Conservation (phyloP, 2,329 filamentous ascomycete genomes). For the Exophiala alcalophila region DNA sequence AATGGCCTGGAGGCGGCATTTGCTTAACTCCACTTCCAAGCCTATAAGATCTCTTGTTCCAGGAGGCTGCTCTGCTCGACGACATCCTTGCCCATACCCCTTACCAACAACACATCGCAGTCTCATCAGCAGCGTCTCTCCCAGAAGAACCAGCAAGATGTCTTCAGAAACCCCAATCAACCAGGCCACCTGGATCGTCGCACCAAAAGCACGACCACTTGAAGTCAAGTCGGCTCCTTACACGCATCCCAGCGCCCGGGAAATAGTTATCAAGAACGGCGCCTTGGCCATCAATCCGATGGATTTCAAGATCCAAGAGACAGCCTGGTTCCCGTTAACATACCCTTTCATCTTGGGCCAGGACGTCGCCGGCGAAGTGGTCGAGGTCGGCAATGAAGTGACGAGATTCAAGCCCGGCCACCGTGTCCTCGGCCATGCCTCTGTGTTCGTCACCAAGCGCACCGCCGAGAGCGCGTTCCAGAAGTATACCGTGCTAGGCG, state of each 20-base stretch:
- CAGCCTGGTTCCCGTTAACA: slow-evolving; percentile 24
- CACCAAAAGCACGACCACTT: background rate
- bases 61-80: too few relatives aligned
- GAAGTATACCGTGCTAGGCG: slow-evolving; percentile 30
- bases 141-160: too few relatives aligned
- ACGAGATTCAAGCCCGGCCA: slow-evolving; percentile 22
- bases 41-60: too few relatives aligned
- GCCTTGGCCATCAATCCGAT: slow-evolving; percentile 34
- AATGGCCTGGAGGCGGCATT: too few relatives aligned
- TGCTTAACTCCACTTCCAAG: too few relatives aligned
- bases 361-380: slow-evolving; percentile 24
- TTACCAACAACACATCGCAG: too few relatives aligned
- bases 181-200: background rate
- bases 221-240: background rate
- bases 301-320: slow-evolving; percentile 38
- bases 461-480: slow-evolving; percentile 31
- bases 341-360: slow-evolving; percentile 26
- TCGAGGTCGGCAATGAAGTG: slow-evolving; percentile 20
- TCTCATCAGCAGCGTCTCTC: too few relatives aligned
- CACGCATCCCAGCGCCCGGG: too few relatives aligned
- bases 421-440: slow-evolving; percentile 33
- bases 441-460: slow-evolving; percentile 4
- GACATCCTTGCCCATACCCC: too few relatives aligned
- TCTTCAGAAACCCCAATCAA: background rate
- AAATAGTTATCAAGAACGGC: too few relatives aligned